These are phyloP conservation scores for Diutina ranongensis DNA, from an alignment of 1,139 yeast genomes.

Conservation along the genomic window DNA sequence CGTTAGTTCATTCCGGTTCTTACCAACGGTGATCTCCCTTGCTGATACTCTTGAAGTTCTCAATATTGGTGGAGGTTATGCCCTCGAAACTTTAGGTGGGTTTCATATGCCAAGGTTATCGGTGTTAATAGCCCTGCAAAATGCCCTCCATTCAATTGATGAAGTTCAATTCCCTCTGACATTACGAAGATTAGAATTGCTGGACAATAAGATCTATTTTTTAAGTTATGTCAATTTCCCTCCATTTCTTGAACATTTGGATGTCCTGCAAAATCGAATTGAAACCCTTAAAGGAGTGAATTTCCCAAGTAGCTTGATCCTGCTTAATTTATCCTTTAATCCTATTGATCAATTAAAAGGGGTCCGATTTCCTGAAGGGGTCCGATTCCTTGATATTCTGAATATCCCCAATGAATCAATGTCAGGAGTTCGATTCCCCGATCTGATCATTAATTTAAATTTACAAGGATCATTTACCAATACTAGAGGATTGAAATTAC, in stretches of 20 bases:
- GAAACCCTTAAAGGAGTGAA: constrained; percentile 29
- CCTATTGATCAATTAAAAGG: constrained; percentile 36
- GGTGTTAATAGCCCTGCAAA: constrained; percentile 23
- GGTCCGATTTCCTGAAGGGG: constrained; percentile 27
- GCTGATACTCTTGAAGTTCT: constrained; percentile 28
- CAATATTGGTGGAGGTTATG: constrained; percentile 31
- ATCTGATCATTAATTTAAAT: constrained; percentile 24
- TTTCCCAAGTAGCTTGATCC: constrained; percentile 24
- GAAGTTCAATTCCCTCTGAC: constrained; percentile 24
- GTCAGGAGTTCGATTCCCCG: constrained; percentile 38
- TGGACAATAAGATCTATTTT: constrained; percentile 30
- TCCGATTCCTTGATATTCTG: constrained; percentile 27
- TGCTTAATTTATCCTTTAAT: constrained; percentile 25
- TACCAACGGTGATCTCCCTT: constrained; percentile 28
- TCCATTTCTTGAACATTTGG: constrained; percentile 18
- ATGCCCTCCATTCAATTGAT: constrained; percentile 26
- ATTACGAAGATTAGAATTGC: constrained; percentile 23
- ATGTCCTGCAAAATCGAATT: constrained; percentile 30
- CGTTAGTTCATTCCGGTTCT: constrained; percentile 25
- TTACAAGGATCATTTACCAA: constrained; percentile 36
- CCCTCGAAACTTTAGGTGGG: constrained; percentile 30
- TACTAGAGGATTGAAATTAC: constrained; percentile 34
- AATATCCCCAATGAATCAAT: constrained; percentile 37
- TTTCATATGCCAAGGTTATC: constrained; percentile 30
- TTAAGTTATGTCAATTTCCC: constrained; percentile 33